phyloP scores from a whole-genome alignment of 2,329 filamentous ascomycete species.

The Pyrenophora tritici-repentis region DNA sequence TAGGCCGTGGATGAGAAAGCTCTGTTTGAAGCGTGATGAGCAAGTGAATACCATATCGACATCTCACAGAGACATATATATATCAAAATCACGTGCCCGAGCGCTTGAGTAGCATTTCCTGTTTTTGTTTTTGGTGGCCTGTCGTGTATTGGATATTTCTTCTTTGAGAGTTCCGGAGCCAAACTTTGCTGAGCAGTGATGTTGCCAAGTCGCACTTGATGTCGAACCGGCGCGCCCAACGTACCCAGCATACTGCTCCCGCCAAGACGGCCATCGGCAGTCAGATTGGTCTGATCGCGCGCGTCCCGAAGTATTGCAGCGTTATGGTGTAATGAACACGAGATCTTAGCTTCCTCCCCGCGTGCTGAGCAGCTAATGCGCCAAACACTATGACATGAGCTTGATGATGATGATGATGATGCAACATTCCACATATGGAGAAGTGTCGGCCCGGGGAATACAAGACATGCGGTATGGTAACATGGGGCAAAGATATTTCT shows the following conservation, averaged over 20 bases:
- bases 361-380: neutral
- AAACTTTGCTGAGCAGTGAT: no score
- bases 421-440: conserved; percentile 1
- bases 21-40: neutral
- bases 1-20: neutral
- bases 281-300: neutral
- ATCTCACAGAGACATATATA: conserved; percentile 1
- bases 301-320: neutral
- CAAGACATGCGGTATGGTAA: conserved; percentile 1
- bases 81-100: neutral
- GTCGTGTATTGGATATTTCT: no score
- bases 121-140: no score
- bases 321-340: conserved; percentile 4
- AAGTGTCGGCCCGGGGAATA: neutral
- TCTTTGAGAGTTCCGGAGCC: no score
- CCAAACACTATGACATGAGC: neutral
- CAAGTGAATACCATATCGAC: no score
- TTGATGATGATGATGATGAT: neutral
- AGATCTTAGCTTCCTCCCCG: neutral
- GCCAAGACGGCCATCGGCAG: conserved; percentile 5
- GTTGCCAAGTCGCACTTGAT: neutral
- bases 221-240: neutral
- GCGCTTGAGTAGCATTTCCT: no score
- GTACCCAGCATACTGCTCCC: conserved; percentile 1
- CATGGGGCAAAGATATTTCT: neutral